These are phyloP conservation scores for Diophrys appendiculata DNA, from an alignment of 73 alveolate species.

Conservation along the genomic window DNA sequence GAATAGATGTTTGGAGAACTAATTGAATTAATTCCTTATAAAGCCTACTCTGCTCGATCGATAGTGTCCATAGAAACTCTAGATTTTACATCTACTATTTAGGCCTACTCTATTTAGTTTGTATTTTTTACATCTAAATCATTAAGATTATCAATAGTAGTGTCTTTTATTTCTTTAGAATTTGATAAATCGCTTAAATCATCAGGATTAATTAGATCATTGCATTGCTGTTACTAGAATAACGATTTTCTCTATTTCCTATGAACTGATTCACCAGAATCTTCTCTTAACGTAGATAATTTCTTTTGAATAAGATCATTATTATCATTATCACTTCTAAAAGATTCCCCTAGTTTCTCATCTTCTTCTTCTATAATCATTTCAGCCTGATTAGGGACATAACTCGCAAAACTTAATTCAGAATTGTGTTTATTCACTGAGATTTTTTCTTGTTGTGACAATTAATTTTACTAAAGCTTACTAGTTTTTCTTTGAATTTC, in stretches of 20 bases:
- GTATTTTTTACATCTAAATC: not conserved
- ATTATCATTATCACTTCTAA: not conserved
- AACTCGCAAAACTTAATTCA: too few species aligned
- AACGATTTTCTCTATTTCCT: too few species aligned
- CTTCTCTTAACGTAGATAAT: not conserved
- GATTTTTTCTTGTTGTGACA: too few species aligned
- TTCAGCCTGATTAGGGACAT: too few species aligned
- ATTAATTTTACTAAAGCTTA: too few species aligned
- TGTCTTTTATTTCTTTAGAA: not conserved
- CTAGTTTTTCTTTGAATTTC: not conserved
- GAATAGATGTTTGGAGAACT: too few species aligned
- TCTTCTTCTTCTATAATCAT: not conserved
- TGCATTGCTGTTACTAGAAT: too few species aligned
- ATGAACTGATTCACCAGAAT: not conserved
- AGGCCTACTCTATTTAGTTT: not conserved
- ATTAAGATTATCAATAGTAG: not conserved
- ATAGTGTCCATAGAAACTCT: not conserved
- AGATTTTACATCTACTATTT: not conserved
- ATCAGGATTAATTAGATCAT: not conserved
- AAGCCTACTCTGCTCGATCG: not conserved
- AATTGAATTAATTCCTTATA: not conserved
- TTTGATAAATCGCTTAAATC: not conserved
- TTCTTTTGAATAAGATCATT: not conserved
- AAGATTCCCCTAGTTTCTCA: not conserved
- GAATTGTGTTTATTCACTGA: too few species aligned